Base-by-base conservation (phyloP, 2,329 filamentous ascomycete genomes). In the Penicillium decumbens region DNA sequence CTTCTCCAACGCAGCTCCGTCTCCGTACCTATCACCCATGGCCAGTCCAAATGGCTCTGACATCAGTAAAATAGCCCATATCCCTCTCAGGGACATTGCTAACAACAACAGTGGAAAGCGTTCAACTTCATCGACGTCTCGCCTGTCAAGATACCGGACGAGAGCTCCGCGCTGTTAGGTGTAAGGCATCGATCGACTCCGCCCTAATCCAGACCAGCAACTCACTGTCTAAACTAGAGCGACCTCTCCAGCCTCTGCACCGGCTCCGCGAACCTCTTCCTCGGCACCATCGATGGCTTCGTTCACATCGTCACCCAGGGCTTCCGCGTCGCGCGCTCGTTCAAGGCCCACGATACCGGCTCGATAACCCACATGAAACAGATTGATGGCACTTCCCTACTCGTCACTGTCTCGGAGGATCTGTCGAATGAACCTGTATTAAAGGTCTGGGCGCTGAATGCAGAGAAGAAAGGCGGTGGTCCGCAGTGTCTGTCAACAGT, bases 71-170 rank as follows among this genome's bases (percentile, higher is more conserved):
- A 25, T 9, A 9, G 8, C 1, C 6, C 13, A 4, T 2, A 5
- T 28, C 3, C 3, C 3, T 3, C 9, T 30, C 13, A 12, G 37
- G 20, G 2, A n/a, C 4, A 9, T 27, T 13, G 24, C 45, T 56
- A 38, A 57, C 45, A 43, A 3, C 4, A 7, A 6, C 58, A 95
- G 92, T 97, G 93, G 92, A 96, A 96, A 87, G 85, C 87, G 62
- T 98, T 98, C 77, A 91, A 95, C 80, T 98, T 98, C 84, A 97
- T 98, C 81, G 89, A 96, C 74, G 89, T 95, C 71, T 84, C 84
- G 68, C 85, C 88, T 68, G 84, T 96, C 71, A 83, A 86, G 66
- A 80, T 91, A 63, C 81, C 80, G 23, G 87, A 95, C 69, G 89
- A 95, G 67, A 86, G 83, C 67, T 83, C 84, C 61, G 80, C 83